phyloP scores from a whole-genome alignment of 1,284 basidiomycete species.

The Cutaneotrichosporon arboriforme region DNA sequence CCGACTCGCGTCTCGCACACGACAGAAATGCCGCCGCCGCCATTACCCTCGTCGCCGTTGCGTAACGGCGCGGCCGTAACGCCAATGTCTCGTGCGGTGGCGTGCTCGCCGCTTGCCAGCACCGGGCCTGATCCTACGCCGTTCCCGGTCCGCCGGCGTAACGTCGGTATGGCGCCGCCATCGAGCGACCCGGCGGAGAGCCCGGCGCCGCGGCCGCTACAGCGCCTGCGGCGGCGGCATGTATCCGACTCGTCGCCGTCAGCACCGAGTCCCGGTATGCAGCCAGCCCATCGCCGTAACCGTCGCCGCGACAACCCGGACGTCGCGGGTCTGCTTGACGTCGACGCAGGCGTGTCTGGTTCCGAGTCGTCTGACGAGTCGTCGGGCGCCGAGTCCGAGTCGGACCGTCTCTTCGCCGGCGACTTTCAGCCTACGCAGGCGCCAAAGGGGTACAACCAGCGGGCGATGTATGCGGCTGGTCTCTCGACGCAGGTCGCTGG shows the following conservation, averaged over 20 bases:
- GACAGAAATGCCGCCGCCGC: conserved; percentile 12
- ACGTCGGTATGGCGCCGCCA: background rate
- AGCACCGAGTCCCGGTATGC: background rate
- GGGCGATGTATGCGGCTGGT: conserved; percentile 41
- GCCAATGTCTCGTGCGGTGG: background rate
- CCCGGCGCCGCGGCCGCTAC: conserved; percentile 5
- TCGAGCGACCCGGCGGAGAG: conserved; percentile 5
- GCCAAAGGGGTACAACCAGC: conserved; percentile 48
- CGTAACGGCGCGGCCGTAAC: background rate
- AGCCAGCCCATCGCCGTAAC: background rate
- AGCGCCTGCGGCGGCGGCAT: conserved; percentile 9
- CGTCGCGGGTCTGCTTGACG: conserved; percentile 16
- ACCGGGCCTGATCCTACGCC: conserved; percentile 3
- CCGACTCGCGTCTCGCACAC: background rate
- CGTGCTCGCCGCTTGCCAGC: background rate
- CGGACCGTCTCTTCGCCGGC: conserved; percentile 47
- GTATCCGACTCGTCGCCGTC: background rate
- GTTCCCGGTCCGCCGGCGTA: conserved; percentile 5
- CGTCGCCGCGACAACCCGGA: background rate
- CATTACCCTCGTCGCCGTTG: conserved; percentile 2
- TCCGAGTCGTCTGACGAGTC: conserved; percentile 34
- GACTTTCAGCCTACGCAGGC: conserved; percentile 50
- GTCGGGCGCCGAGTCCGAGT: conserved; percentile 42
- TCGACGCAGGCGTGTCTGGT: conserved; percentile 38
- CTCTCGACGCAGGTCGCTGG: conserved; percentile 37